These are phyloP conservation scores for Tolypocladium tropicale DNA, from an alignment of 2,329 filamentous ascomycete genomes.

Conservation along the genomic window DNA sequence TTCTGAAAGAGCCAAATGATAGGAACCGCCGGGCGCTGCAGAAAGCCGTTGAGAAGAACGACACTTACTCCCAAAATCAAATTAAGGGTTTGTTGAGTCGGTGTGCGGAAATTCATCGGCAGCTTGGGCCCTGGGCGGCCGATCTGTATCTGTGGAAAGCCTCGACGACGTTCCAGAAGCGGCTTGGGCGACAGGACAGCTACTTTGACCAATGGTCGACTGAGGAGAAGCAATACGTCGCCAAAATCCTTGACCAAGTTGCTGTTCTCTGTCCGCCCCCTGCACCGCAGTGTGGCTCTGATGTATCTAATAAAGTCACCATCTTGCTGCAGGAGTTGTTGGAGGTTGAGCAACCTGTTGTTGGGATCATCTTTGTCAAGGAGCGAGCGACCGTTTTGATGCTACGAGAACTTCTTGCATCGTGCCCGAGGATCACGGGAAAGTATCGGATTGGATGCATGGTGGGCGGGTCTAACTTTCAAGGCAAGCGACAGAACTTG, in stretches of 20 bases:
- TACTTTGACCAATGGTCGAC: constrained; percentile 31
- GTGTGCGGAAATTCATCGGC: constrained; percentile 36
- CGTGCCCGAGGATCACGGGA: constrained; percentile 35
- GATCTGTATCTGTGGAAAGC: constrained; percentile 53
- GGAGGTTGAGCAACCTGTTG: constrained; percentile 26
- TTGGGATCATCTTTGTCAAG: constrained; percentile 58
- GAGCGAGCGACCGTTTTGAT: constrained; percentile 52
- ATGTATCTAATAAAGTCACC: constrained; percentile 47
- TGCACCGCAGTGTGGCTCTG: constrained; percentile 5
- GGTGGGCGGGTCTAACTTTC: constrained; percentile 39
- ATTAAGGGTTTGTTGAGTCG: constrained; percentile 44
- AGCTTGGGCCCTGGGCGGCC: constrained; percentile 59
- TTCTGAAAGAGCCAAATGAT: constrained; percentile 31
- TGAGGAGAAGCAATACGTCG: constrained; percentile 47
- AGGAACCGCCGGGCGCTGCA: constrained; percentile 27
- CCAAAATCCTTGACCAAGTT: constrained; percentile 31
- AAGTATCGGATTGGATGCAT: constrained; percentile 43
- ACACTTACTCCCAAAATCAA: constrained; percentile 44
- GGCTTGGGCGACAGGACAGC: constrained; percentile 7
- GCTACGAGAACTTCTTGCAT: constrained; percentile 44
- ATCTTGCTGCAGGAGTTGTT: constrained; percentile 43
- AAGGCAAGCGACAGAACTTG: constrained; percentile 27
- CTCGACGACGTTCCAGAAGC: constrained; percentile 23
- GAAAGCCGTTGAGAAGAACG: constrained; percentile 27
- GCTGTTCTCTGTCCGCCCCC: constrained; percentile 4